Conservation (phyloP, 1,284 basidiomycete species). For the Agroathelia rolfsii region DNA sequence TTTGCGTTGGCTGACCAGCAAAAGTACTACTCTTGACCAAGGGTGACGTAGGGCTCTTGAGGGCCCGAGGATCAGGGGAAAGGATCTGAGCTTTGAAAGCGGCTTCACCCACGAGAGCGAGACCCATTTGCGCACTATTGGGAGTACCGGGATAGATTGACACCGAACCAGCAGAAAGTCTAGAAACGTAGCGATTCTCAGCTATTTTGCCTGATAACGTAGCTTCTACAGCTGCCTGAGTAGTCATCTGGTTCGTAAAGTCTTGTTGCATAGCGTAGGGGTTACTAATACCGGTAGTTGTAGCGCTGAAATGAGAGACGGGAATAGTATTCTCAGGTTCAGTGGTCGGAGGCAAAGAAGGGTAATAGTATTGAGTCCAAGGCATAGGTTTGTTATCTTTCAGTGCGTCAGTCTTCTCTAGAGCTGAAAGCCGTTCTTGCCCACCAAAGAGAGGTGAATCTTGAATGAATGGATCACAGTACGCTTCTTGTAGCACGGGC, state of each 20-base stretch:
- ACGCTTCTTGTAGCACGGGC: conserved; percentile 53
- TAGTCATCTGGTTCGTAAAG: too few relatives aligned
- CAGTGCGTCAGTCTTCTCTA: conserved; percentile 23
- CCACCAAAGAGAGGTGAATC: conserved; percentile 70
- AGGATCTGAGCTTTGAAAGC: conserved; percentile 36
- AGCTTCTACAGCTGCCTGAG: too few relatives aligned
- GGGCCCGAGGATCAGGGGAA: conserved; percentile 22
- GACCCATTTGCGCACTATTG: conserved; percentile 27
- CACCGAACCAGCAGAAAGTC: conserved; percentile 41
- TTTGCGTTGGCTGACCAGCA: too few relatives aligned
- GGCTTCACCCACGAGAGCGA: conserved; percentile 32
- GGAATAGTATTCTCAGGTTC: too few relatives aligned
- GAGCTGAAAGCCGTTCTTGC: conserved; percentile 48
- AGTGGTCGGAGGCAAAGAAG: too few relatives aligned
- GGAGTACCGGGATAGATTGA: conserved; percentile 45
- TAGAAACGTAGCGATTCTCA: conserved; percentile 28
- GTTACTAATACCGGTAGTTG: too few relatives aligned
- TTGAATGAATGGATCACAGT: conserved; percentile 33
- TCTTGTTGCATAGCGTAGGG: too few relatives aligned
- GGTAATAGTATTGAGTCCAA: conserved; percentile 62
- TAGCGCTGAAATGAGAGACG: too few relatives aligned
- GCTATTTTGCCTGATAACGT: too few relatives aligned
- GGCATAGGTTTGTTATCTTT: conserved; percentile 34
- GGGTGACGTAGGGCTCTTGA: conserved; percentile 25
- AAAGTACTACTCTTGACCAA: too few relatives aligned